These are phyloP conservation scores for Areca catechu DNA, from an alignment of 176 grass and related monocot species.

Conservation along the genomic window DNA sequence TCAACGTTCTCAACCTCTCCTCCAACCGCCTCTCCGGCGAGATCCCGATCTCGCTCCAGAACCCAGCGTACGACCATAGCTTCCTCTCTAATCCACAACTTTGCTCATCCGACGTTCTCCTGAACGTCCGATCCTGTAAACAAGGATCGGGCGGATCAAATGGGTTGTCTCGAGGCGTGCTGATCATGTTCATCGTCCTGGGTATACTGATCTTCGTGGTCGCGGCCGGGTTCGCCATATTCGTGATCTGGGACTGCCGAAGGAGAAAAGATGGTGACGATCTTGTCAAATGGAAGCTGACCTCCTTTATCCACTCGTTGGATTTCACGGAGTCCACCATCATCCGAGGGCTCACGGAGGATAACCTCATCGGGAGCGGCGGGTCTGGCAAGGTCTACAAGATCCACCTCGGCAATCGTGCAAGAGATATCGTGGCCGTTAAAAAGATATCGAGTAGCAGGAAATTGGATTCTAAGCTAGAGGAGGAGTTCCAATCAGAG, in stretches of 20 bases:
- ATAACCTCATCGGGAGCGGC: slow-evolving; percentile 61
- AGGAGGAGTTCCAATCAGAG: slow-evolving; percentile 68
- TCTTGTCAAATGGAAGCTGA: slow-evolving; percentile 49
- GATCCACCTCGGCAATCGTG: slow-evolving; percentile 33
- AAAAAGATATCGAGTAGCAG: slow-evolving; percentile 45
- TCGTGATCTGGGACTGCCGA: slow-evolving; percentile 28
- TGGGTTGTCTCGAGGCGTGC: slow-evolving; percentile 31
- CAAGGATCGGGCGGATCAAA: not conserved
- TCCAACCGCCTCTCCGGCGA: slow-evolving; percentile 57
- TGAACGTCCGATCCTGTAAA: slow-evolving; percentile 36
- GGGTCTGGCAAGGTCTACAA: slow-evolving; percentile 61
- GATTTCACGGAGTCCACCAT: slow-evolving; percentile 41
- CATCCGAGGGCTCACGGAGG: slow-evolving; percentile 43
- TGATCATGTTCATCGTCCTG: slow-evolving; percentile 34
- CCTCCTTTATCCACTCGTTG: slow-evolving; percentile 56
- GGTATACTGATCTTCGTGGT: slow-evolving; percentile 30
- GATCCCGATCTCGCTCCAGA: slow-evolving; percentile 38
- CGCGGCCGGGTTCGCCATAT: slow-evolving; percentile 23
- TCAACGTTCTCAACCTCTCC: slow-evolving; percentile 61
- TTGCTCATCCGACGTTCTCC: slow-evolving; percentile 27
- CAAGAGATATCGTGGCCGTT: slow-evolving; percentile 48
- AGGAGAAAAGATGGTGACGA: slow-evolving; percentile 21
- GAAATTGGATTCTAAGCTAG: slow-evolving; percentile 40
- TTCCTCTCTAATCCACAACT: slow-evolving; percentile 68
- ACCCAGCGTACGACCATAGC: slow-evolving; percentile 34